A percentile compares a stretch with the other conserved stretches of the same genome.
Conservation (phyloP, 2,329 filamentous ascomycete species). For the Diaporthe capsici region DNA sequence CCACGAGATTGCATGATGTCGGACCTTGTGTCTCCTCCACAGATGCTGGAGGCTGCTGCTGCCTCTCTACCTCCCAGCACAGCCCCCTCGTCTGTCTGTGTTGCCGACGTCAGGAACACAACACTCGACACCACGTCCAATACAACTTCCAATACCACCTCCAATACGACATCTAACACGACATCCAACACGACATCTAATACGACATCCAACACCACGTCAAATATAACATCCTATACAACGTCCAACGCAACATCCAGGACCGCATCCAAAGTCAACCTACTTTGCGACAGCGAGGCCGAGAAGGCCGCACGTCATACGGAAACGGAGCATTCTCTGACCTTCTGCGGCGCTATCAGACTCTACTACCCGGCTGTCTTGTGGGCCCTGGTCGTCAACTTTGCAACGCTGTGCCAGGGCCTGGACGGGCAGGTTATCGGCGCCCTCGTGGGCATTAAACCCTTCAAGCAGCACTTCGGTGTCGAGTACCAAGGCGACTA, state of each 20-base stretch:
- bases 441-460: slow-evolving; percentile 27
- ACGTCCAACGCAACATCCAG: background rate
- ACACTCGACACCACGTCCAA: background rate
- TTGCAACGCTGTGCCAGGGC: slow-evolving; percentile 35
- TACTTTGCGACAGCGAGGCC: background rate
- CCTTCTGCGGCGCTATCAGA: slow-evolving; percentile 28
- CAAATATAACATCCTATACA: background rate
- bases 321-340: slow-evolving; percentile 30
- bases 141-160: background rate
- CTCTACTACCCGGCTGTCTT: slow-evolving; percentile 36
- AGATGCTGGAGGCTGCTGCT: background rate
- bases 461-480: slow-evolving; percentile 32
- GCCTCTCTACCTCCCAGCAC: background rate
- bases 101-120: background rate
- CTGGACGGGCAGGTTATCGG: slow-evolving; percentile 35
- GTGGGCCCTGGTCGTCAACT: slow-evolving; percentile 34
- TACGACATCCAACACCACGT: background rate
- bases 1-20: background rate
- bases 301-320: slow-evolving; percentile 21
- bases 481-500: slow-evolving; percentile 11
- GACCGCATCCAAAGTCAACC: background rate
- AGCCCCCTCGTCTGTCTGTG: background rate
- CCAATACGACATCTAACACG: background rate
- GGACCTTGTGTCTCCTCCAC: background rate
- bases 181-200: background rate